Evolutionary conservation across 306 rosid species (phyloP).

Genomic region (Cucurbita argyrosperma): DNA sequence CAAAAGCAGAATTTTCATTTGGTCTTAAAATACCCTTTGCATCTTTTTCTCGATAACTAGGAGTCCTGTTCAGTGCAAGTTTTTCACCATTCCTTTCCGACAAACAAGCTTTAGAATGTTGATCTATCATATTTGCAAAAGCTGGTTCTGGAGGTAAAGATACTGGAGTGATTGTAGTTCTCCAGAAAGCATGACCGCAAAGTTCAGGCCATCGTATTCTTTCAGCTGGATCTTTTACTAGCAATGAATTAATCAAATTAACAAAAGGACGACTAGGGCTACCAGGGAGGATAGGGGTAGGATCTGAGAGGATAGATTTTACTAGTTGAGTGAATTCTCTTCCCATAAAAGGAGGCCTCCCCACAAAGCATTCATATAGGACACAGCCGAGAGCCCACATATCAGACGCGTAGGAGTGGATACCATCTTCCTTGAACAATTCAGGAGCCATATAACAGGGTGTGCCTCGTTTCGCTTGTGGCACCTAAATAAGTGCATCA

Average conservation of each 20-base stretch:
- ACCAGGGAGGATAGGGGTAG: constrained; percentile 78
- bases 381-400: constrained; percentile 98
- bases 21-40: constrained; percentile 45
- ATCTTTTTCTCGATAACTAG: constrained; percentile 67
- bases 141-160: constrained; percentile 88
- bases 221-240: constrained; percentile 92
- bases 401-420: constrained; percentile 90
- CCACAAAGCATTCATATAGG: constrained; percentile 77
- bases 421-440: constrained; percentile 89
- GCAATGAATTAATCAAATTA: constrained; percentile 67
- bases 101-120: constrained; percentile 47
- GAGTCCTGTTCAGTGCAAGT: constrained; percentile 49
- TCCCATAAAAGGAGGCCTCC: constrained; percentile 88
- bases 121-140: constrained; percentile 64
- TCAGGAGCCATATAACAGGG: constrained; percentile 99
- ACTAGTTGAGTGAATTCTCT: constrained; percentile 88
- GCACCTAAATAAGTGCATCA: constrained; percentile 40
- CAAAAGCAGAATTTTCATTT: constrained; percentile 54
- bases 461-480: constrained; percentile 93
- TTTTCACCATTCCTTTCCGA: constrained; percentile 77
- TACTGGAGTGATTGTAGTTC: constrained; percentile 38
- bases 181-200: constrained; percentile 88
- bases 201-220: constrained; percentile 88
- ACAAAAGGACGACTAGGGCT: constrained; percentile 85
- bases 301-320: constrained; percentile 81